A percentile compares a stretch with the other conserved stretches of the same genome.
phyloP scores from a whole-genome alignment of 148 eudicot genomes.

The Gaultheria prostrata region DNA sequence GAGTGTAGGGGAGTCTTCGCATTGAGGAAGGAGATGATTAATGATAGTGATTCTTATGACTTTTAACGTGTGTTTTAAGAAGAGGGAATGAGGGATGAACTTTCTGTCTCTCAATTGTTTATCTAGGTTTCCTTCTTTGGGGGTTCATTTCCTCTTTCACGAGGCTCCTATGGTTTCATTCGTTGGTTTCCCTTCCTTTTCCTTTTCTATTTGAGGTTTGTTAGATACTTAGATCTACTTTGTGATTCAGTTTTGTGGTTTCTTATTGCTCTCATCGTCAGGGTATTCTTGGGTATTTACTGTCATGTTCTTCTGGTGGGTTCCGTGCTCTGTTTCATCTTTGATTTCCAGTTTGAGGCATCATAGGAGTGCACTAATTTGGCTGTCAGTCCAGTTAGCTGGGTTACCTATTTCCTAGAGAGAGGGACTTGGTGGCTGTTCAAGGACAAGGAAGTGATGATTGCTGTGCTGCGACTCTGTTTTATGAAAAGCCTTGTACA shows the following conservation, averaged over 20 bases:
- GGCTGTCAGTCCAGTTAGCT: not conserved
- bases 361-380: not conserved
- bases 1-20: not conserved
- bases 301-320: not conserved
- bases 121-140: not conserved
- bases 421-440: not conserved
- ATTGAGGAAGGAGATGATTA: not conserved
- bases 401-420: constrained; percentile 2
- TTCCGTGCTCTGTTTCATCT: not conserved
- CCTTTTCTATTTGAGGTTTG: not conserved
- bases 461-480: not conserved
- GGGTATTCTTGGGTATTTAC: not conserved
- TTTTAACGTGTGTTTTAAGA: not conserved
- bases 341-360: not conserved
- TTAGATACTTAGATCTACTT: not conserved
- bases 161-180: not conserved
- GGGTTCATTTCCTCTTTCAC: not conserved
- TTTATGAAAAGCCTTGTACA: not conserved
- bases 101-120: not conserved
- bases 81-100: not conserved
- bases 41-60: not conserved
- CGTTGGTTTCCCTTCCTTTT: not conserved
- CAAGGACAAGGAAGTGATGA: not conserved
- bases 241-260: not conserved
- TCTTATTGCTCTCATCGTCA: not conserved